phyloP scores from a whole-genome alignment of 345 rosid genomes.

The Raphanus raphanistrum region DNA sequence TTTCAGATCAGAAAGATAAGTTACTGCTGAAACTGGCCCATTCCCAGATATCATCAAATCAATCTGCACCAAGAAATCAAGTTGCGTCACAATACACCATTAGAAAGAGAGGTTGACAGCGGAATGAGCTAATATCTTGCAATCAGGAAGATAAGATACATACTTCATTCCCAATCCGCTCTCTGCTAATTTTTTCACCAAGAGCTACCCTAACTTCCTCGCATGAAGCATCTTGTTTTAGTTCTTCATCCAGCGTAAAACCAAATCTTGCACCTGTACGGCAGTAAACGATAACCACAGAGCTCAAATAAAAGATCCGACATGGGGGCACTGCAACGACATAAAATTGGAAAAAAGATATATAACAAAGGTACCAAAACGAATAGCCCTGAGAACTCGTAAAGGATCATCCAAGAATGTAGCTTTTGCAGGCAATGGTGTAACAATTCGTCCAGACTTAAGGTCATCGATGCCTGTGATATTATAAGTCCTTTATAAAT shows the following conservation, averaged over 20 bases:
- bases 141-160: constrained; percentile 25
- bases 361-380: constrained; percentile 36
- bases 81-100: neutral
- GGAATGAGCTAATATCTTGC: neutral
- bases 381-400: constrained; percentile 93
- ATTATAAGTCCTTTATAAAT: neutral
- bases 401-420: constrained; percentile 95
- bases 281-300: neutral
- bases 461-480: constrained; percentile 74
- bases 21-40: constrained; percentile 72
- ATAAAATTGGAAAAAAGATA: neutral
- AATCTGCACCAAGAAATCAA: constrained; percentile 53
- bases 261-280: neutral
- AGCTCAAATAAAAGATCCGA: neutral
- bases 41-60: constrained; percentile 86
- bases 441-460: constrained; percentile 72
- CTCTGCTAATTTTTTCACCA: constrained; percentile 81
- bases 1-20: constrained; percentile 55
- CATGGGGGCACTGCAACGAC: neutral
- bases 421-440: constrained; percentile 80
- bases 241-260: constrained; percentile 57
- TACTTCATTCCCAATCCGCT: constrained; percentile 92
- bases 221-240: constrained; percentile 67
- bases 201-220: constrained; percentile 84
- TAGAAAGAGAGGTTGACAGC: neutral